Base-by-base conservation (phyloP, 2,329 filamentous ascomycete species). In the Aspergillus transmontanensis region DNA sequence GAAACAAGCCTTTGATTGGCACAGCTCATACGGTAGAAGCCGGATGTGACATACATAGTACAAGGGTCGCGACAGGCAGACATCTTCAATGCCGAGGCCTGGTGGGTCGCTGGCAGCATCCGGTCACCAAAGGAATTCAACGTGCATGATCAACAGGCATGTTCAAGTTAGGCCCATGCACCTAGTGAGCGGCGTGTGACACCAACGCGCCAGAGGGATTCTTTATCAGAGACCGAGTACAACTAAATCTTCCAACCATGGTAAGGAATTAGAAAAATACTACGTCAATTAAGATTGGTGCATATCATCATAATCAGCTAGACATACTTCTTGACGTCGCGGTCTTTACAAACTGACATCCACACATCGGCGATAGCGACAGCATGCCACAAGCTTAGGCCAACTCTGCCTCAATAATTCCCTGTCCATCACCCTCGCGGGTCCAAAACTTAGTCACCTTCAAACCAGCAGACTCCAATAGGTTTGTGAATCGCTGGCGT, bases 331-430 rank as follows among this genome's bases (percentile, higher is more conserved):
- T 39, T 9, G 2, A 32, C 10, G 28, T 32, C 3, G 1, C 9
- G 34, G n/a, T 11, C 48, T 12, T 4, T 11, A 34, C 12, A 2
- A 12, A n/a, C 4, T 26, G 6, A 6, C 10, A 11, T 30, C 0
- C 3, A 11, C 16, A 32, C 32, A 6, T 34, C 9, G 4, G 9
- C 21, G 28, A 21, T 10, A 51, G 4, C 6, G n/a, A 30, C 14
- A 5, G n/a, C 28, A 28, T 34, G n/a, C 32, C 11, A 36, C 32
- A 21, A 26, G 19, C 7, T 26, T 55, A 55, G 2, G 51, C 51
- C 51, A 70, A 36, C 26, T 68, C 66, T 1, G 63, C 68, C 51
- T 71, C 66, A 45, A 69, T 63, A 26, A 72, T 62, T 9, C 66
- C 68, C 41, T 67, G 60, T 7, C 63, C 64, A 59, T 72, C 67